A percentile compares a stretch with the other conserved stretches of the same genome.
Evolutionary conservation across 129 eudicot genomes (phyloP).

Genomic region (Scalesia atractyloides): DNA sequence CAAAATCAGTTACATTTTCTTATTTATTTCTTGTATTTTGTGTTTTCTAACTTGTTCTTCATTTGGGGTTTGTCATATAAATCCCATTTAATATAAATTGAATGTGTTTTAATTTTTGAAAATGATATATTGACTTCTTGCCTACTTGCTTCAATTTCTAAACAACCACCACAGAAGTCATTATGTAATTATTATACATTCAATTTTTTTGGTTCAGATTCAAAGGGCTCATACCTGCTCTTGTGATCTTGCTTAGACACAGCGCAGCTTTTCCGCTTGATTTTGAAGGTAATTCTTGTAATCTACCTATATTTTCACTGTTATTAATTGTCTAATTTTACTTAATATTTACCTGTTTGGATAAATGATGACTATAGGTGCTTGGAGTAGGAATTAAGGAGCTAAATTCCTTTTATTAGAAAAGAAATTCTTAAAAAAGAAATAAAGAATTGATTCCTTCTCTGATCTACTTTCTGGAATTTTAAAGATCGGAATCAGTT

Average conservation of each 20-base stretch:
- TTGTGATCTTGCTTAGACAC: slow-evolving; percentile 13
- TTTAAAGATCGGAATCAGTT: slow-evolving; percentile 42
- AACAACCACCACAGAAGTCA: slow-evolving; percentile 1
- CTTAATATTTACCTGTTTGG: neutral
- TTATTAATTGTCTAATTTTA: neutral
- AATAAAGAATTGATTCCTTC: slow-evolving; percentile 23
- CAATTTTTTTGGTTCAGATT: slow-evolving; percentile 20
- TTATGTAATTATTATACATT: neutral
- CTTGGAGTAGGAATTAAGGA: slow-evolving; percentile 1
- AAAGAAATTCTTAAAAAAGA: neutral
- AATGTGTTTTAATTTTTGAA: slow-evolving; percentile 6
- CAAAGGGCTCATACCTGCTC: neutral
- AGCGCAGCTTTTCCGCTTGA: slow-evolving; percentile 6
- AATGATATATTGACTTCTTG: slow-evolving; percentile 7
- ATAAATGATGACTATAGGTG: slow-evolving; percentile 20
- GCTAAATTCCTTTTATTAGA: slow-evolving; percentile 1
- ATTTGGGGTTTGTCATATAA: too few species aligned
- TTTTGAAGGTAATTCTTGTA: slow-evolving; percentile 11
- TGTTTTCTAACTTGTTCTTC: too few species aligned
- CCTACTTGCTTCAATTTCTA: neutral
- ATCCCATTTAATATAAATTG: too few species aligned
- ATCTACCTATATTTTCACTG: neutral
- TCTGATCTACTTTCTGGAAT: slow-evolving; percentile 35
- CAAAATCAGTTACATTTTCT: too few species aligned
- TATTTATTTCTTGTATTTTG: too few species aligned